A percentile compares a stretch with the other conserved stretches of the same genome.
Evolutionary conservation across 208 protist species (phyloP).

Genomic region (Trypanosoma scelopori): DNA sequence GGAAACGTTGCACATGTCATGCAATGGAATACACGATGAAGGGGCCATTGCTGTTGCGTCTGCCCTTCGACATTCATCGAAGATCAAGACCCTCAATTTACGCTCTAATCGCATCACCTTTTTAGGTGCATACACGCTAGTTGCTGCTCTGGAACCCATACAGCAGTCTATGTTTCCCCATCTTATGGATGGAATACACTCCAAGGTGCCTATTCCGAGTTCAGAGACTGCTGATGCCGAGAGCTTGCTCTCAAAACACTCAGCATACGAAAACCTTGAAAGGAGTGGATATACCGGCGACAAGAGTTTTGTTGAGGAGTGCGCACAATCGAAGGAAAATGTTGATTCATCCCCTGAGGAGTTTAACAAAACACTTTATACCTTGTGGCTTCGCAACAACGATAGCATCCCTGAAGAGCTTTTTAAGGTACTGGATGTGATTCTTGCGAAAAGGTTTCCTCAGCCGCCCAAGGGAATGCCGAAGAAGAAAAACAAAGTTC

Average conservation of each 20-base stretch:
- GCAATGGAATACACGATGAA: constrained; percentile 53
- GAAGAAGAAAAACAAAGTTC: constrained; percentile 35
- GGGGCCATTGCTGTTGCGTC: constrained; percentile 37
- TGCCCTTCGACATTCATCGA: constrained; percentile 31
- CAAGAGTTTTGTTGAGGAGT: constrained; percentile 1
- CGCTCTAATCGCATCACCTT: constrained; percentile 49
- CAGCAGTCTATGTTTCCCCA: constrained; percentile 19
- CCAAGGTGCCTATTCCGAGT: not conserved
- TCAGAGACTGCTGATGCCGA: not conserved
- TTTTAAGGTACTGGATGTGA: constrained; percentile 32
- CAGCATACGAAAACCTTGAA: not conserved
- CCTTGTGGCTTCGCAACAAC: constrained; percentile 61
- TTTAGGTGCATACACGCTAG: constrained; percentile 39
- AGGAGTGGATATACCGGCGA: not conserved
- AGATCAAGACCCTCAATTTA: constrained; percentile 55
- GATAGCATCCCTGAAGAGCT: constrained; percentile 39
- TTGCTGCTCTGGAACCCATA: constrained; percentile 39
- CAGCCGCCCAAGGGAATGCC: constrained; percentile 38
- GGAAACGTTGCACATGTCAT: constrained; percentile 56
- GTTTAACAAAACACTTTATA: constrained; percentile 51
- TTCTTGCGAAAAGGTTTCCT: constrained; percentile 56
- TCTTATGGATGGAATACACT: constrained; percentile 8
- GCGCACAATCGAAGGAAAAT: constrained; percentile 6
- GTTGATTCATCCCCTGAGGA: constrained; percentile 5
- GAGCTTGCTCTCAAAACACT: constrained; percentile 13